Evolutionary conservation across 2,329 filamentous ascomycete genomes (phyloP).

Genomic region (Cladosporium sp.): DNA sequence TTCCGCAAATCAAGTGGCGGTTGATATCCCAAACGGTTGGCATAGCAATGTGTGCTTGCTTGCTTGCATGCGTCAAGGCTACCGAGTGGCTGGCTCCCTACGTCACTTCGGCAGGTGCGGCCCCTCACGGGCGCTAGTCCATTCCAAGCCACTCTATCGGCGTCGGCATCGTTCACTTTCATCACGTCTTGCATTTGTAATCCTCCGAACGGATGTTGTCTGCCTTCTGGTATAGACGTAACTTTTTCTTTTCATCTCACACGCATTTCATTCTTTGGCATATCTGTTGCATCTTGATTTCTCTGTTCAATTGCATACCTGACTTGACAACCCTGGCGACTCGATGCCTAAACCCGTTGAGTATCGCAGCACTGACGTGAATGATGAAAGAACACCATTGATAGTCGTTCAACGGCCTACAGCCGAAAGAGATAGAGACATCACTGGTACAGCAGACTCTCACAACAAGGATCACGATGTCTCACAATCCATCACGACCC

Average conservation of each 20-base stretch:
- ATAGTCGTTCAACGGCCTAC: constrained; percentile 5
- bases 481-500: constrained; percentile 8
- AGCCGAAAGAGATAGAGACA: not conserved
- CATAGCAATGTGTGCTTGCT: not conserved
- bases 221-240: not conserved
- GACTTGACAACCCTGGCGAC: too few relatives aligned
- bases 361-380: not conserved
- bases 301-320: too few relatives aligned
- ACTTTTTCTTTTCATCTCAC: not conserved
- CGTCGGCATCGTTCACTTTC: not conserved
- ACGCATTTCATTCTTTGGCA: not conserved
- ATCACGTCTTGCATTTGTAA: constrained; percentile 3
- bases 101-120: not conserved
- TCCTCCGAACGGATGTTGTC: not conserved
- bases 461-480: not conserved
- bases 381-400: constrained; percentile 6
- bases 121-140: not conserved
- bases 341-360: constrained; percentile 4
- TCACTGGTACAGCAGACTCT: not conserved
- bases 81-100: not conserved
- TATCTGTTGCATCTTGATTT: too few relatives aligned
- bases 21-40: not conserved
- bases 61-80: not conserved
- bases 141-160: not conserved
- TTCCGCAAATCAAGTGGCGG: not conserved